Conservation (phyloP, 2,329 filamentous ascomycete species). For the Aureobasidium vineae region DNA sequence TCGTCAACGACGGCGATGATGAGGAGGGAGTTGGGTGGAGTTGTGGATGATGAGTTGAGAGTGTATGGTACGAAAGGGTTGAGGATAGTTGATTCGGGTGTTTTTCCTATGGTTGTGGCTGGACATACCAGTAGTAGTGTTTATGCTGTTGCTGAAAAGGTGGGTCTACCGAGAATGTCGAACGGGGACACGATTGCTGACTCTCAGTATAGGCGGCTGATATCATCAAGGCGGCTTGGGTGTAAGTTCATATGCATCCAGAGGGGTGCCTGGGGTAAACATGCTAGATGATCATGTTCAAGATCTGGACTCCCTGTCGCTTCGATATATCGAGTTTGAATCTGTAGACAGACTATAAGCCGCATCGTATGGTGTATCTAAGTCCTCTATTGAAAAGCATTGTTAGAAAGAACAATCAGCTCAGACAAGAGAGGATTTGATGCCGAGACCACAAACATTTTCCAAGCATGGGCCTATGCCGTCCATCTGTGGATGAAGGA, state of each 20-base stretch:
- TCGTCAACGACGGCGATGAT: conserved; percentile 47
- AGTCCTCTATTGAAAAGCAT: background rate
- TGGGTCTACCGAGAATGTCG: background rate
- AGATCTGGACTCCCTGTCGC: background rate
- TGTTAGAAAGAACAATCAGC: no score
- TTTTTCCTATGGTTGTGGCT: conserved; percentile 44
- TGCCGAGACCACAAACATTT: background rate
- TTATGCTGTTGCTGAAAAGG: conserved; percentile 31
- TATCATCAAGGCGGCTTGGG: conserved; percentile 28
- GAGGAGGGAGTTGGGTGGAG: conserved; percentile 47
- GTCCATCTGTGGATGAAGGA: background rate
- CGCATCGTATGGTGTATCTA: background rate
- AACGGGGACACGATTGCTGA: background rate
- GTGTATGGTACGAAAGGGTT: conserved; percentile 46
- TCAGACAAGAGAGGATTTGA: background rate
- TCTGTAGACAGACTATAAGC: background rate
- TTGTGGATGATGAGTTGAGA: conserved; percentile 45
- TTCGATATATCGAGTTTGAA: background rate
- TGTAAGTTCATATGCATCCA: background rate
- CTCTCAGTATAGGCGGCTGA: conserved; percentile 27
- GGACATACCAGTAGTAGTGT: conserved; percentile 30
- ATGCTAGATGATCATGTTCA: background rate
- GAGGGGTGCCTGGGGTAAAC: background rate
- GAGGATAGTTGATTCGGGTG: conserved; percentile 45
- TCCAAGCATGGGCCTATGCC: background rate